phyloP scores from a whole-genome alignment of 1,284 basidiomycete genomes.

The Melanopsichium pennsylvanicum region DNA sequence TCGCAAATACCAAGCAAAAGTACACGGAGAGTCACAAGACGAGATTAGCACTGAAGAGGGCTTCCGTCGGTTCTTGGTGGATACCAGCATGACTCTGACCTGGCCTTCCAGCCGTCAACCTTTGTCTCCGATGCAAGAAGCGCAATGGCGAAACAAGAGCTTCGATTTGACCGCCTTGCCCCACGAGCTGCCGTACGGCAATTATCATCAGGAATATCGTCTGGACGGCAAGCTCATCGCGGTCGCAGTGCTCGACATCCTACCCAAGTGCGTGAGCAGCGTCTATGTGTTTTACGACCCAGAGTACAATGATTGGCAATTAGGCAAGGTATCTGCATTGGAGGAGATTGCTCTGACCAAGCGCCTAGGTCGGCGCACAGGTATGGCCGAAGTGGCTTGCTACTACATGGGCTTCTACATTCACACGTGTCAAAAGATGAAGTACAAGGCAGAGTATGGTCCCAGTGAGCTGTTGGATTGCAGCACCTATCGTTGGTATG shows the following conservation, averaged over 20 bases:
- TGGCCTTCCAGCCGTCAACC: conserved; percentile 22
- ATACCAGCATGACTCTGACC: conserved; percentile 22
- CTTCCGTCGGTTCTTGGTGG: conserved; percentile 57
- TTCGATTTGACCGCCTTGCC: background rate
- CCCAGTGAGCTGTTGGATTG: conserved; percentile 85
- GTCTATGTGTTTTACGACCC: conserved; percentile 96
- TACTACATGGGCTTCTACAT: conserved; percentile 59
- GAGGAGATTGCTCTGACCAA: conserved; percentile 52
- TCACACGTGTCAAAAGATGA: conserved; percentile 83
- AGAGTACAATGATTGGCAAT: conserved; percentile 76
- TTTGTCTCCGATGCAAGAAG: conserved; percentile 7
- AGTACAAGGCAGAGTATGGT: conserved; percentile 89
- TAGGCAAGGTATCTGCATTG: conserved; percentile 75
- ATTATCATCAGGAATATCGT: conserved; percentile 63
- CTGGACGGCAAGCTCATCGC: conserved; percentile 81
- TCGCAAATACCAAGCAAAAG: conserved; percentile 51
- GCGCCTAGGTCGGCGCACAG: conserved; percentile 36
- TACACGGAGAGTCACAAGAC: conserved; percentile 51
- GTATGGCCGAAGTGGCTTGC: conserved; percentile 14
- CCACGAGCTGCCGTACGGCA: conserved; percentile 43
- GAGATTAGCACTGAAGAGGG: conserved; percentile 48
- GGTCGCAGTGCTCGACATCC: conserved; percentile 87
- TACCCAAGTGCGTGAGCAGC: conserved; percentile 87
- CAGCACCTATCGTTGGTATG: conserved; percentile 25
- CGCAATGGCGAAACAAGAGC: conserved; percentile 14